These are phyloP conservation scores for Silene coronaria DNA, from an alignment of 179 eudicot species.

Conservation along the genomic window DNA sequence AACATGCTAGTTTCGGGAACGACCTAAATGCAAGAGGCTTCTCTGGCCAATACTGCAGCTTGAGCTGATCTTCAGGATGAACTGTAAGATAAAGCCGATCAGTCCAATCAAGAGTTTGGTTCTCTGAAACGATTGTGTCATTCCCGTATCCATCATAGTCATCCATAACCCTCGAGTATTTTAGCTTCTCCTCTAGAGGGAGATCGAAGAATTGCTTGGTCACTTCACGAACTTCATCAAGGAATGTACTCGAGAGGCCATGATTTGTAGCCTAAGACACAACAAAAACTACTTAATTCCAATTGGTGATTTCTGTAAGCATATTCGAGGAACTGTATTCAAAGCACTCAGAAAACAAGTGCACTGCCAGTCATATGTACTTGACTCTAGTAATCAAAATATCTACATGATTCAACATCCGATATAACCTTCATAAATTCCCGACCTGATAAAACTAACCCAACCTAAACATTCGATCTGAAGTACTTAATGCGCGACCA, in stretches of 20 bases:
- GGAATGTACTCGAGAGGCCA: slow-evolving; percentile 12
- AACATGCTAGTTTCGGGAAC: background rate
- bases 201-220: slow-evolving; percentile 15
- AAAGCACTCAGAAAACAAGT: background rate
- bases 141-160: slow-evolving; percentile 11
- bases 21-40: slow-evolving; percentile 19
- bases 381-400: background rate
- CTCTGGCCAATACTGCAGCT: slow-evolving; percentile 11
- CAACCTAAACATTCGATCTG: background rate
- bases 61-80: background rate
- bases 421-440: background rate
- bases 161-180: background rate
- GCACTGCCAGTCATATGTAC: background rate
- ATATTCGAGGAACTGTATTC: background rate
- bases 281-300: background rate
- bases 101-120: slow-evolving; percentile 16
- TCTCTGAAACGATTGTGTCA: slow-evolving; percentile 16
- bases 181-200: slow-evolving; percentile 14
- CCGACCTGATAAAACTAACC: background rate
- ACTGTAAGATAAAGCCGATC: slow-evolving; percentile 15
- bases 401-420: background rate
- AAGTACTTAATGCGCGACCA: too few species aligned
- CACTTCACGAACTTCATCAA: slow-evolving; percentile 14
- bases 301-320: background rate
- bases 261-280: slow-evolving; percentile 14